Evolutionary conservation across 2,329 filamentous ascomycete species (phyloP).

Genomic region (Aspergillus sp.): DNA sequence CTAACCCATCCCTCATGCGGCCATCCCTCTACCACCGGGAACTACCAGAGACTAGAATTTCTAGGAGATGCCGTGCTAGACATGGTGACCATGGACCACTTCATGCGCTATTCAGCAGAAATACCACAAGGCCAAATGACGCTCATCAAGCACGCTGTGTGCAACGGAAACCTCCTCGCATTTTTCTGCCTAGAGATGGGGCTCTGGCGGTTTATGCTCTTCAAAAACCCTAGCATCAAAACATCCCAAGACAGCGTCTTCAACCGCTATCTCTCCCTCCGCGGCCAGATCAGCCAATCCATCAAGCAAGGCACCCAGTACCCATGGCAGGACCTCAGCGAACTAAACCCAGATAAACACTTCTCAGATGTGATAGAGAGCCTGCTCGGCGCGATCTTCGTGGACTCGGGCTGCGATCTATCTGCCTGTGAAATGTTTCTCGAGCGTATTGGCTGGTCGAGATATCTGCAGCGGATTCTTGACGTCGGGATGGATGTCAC

Average conservation of each 20-base stretch:
- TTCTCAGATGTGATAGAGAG: not conserved
- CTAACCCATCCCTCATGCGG: not conserved
- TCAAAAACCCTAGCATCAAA: not conserved
- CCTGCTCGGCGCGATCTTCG: not conserved
- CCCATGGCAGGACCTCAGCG: not conserved
- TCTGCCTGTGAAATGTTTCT: not conserved
- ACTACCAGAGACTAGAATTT: not conserved
- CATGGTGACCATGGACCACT: not conserved
- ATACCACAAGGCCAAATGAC: not conserved
- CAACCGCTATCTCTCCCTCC: not conserved
- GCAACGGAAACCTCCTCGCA: not conserved
- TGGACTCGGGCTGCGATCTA: not conserved
- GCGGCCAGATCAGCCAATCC: not conserved
- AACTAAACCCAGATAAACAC: not conserved
- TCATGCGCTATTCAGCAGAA: rapidly evolving
- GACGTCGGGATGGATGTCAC: not conserved
- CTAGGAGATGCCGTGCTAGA: not conserved
- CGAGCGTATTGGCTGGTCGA: not conserved
- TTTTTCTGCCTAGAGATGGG: not conserved
- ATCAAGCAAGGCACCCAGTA: not conserved
- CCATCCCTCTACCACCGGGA: not conserved
- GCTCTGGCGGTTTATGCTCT: not conserved
- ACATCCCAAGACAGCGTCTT: not conserved
- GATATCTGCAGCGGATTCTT: not conserved
- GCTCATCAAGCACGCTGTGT: not conserved